Percentiles rank a stretch among this genome's conserved stretches.
Conservation (phyloP, 345 rosid genomes). For the Euclidium syriacum region DNA sequence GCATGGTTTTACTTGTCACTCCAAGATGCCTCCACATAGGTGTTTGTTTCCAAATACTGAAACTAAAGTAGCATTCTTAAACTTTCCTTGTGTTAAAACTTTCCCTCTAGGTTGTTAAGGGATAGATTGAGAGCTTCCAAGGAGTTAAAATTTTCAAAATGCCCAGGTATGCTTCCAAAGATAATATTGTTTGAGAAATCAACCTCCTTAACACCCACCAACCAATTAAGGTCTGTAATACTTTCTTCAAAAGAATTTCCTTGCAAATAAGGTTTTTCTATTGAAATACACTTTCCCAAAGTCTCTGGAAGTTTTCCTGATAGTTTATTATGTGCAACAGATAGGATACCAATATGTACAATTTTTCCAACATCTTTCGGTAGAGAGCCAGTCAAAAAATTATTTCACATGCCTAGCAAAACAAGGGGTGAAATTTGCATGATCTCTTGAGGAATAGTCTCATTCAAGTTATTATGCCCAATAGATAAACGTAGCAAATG, state of each 20-base stretch:
- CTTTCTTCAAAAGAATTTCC: neutral
- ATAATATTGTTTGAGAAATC: neutral
- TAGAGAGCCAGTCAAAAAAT: too few relatives aligned
- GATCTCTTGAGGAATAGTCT: too few relatives aligned
- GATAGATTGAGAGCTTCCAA: conserved; percentile 9
- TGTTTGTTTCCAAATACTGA: too few relatives aligned
- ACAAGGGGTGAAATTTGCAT: too few relatives aligned
- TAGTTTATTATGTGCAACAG: too few relatives aligned
- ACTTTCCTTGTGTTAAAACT: conserved; percentile 11
- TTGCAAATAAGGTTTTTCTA: neutral
- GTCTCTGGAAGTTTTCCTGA: too few relatives aligned
- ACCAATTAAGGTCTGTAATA: neutral
- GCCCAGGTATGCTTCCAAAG: neutral
- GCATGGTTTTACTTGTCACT: conserved; percentile 2
- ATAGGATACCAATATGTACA: too few relatives aligned
- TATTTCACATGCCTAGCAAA: too few relatives aligned
- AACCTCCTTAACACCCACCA: too few relatives aligned
- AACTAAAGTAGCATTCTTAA: too few relatives aligned
- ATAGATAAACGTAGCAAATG: neutral
- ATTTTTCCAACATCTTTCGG: too few relatives aligned
- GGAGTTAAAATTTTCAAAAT: neutral
- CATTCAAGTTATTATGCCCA: neutral
- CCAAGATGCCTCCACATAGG: conserved; percentile 11
- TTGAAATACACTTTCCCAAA: neutral
- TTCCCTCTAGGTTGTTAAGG: conserved; percentile 11